phyloP scores from a whole-genome alignment of 2,329 filamentous ascomycete species.

The Chlorencoelia australis region DNA sequence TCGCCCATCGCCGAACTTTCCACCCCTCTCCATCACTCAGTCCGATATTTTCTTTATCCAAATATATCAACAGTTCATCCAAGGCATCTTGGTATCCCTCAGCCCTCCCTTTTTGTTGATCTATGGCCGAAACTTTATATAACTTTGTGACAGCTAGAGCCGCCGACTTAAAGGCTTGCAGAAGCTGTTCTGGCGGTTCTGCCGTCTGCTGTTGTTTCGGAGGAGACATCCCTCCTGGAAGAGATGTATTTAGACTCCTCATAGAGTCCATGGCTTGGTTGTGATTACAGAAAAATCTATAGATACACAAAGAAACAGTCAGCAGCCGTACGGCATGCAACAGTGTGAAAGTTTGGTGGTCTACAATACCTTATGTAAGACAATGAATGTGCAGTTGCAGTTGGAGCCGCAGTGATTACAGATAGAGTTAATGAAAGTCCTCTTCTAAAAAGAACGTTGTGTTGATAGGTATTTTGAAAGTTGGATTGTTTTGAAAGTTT shows the following conservation, averaged over 20 bases:
- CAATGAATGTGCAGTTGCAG: no score
- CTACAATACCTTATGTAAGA: no score
- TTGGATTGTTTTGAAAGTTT: no score
- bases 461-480: no score
- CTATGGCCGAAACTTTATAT: slow-evolving; percentile 80
- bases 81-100: slow-evolving; percentile 92
- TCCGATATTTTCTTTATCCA: slow-evolving; percentile 74
- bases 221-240: slow-evolving; percentile 39
- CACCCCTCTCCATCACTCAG: slow-evolving; percentile 68
- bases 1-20: slow-evolving; percentile 53
- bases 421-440: no score
- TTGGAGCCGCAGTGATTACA: no score
- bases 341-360: no score
- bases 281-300: no score
- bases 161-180: slow-evolving; percentile 75
- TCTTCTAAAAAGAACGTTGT: no score
- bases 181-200: slow-evolving; percentile 59
- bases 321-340: no score
- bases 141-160: slow-evolving; percentile 92
- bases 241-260: slow-evolving; percentile 50
- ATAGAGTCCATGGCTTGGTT: slow-evolving; percentile 54
- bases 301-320: no score
- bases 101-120: slow-evolving; percentile 62
- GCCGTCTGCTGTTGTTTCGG: slow-evolving; percentile 33
- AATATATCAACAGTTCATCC: slow-evolving; percentile 75